Conservation (phyloP, 345 rosid species). For the Draba incana region DNA sequence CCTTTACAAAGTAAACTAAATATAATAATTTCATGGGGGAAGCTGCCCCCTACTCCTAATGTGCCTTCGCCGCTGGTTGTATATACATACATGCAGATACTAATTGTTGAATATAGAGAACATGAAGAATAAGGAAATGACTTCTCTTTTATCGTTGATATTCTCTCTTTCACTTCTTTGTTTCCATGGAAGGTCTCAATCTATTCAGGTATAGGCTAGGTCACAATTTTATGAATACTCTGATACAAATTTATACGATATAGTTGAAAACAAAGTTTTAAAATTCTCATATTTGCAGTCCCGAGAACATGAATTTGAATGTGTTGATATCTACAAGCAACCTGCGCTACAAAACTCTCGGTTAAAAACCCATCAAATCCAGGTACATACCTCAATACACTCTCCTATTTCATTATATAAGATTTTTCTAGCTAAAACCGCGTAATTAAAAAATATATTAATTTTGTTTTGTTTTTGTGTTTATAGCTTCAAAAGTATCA, state of each 20-base stretch:
- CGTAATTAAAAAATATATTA: too few species aligned
- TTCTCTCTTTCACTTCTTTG: constrained; percentile 14
- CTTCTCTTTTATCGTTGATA: constrained; percentile 2
- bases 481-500: too few species aligned
- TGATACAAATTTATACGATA: not conserved
- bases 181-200: not conserved
- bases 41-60: too few species aligned
- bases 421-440: too few species aligned
- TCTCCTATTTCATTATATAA: too few species aligned
- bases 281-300: not conserved
- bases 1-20: too few species aligned
- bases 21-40: too few species aligned
- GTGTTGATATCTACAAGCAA: constrained; percentile 24
- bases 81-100: too few species aligned
- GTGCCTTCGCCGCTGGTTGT: too few species aligned
- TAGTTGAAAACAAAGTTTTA: not conserved
- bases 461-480: too few species aligned
- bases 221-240: not conserved
- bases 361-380: constrained; percentile 18
- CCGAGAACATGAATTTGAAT: constrained; percentile 12
- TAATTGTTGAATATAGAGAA: not conserved
- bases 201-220: not conserved
- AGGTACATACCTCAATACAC: constrained; percentile 5
- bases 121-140: constrained; percentile 6
- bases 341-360: constrained; percentile 5